Evolutionary conservation across 2,329 filamentous ascomycete species (phyloP), one percentile per base, ranked within the genome.

Genomic region (Colletotrichum abscissum): DNA sequence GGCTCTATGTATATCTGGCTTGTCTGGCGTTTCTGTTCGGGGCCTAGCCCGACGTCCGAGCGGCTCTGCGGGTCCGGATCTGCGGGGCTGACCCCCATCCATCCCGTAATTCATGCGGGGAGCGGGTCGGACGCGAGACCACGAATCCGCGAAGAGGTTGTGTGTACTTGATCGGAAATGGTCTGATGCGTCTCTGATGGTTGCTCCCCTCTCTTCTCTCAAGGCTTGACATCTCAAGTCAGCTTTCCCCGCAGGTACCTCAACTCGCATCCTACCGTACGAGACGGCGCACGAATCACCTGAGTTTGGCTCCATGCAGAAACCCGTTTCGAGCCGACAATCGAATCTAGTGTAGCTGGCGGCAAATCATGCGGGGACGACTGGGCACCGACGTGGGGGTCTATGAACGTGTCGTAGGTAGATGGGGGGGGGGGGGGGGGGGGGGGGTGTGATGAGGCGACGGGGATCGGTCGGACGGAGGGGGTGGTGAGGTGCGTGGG

Each of bases 21-120:
- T 35, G 33, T 42, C 38, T 42, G 38, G 38, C 38, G 38, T 42
- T 6, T 22, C 59, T 14, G 33, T 57, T 68, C 64, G 26, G 22
- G 19, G 35, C 14, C 33, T 49, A 42, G 59, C 42, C 46, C 66
- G 66, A 30, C 8, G 56, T 55, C 67, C 22, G 22, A 49, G 67
- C 70, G 56, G 70, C 70, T 73, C 67, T 73, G 67, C 56, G 60
- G 59, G 60, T 56, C 70, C 56, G 55, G 28, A 24, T 7, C 8
- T 60, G 55, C 55, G 55, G 67, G 26, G 11, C 24, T 73, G 67
- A 70, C 70, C 70, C 70, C 70, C 70, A 70, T 52, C 46, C 7
- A 28, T 28, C 26, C 65, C 59, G 33, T 46, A 38, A 28, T 24
- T 1, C 26, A 7, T 59, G 42, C 28, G 42, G 46, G 22, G 59